Base-by-base conservation (phyloP, 2,329 filamentous ascomycete species). In the Blastomyces silverae region DNA sequence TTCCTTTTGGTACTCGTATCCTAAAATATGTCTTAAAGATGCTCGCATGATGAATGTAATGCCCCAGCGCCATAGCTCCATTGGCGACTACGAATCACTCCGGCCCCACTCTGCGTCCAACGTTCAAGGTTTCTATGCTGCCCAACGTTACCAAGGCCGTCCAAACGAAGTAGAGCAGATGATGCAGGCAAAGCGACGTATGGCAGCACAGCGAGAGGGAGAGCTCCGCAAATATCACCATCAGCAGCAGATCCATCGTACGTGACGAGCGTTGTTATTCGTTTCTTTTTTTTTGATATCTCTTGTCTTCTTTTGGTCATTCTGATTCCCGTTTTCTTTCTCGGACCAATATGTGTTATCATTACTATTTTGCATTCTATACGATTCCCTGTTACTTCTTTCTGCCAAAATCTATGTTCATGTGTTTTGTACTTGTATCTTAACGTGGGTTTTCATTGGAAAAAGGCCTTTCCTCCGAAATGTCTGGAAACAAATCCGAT, bases 231-330 rank as follows among this genome's bases (percentile, higher is more conserved):
- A 97, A 82, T 96, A 97, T 82, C 94, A 99, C 82, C 95, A 97
- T 82, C 94, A 99, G 86, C 94, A 99, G 86, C 94, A 99, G 87
- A 97, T 96, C 82, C 96, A 97, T 84, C 89, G 94, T 97, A 81
- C 73, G 79, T 79, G 76, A 79, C 78, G 65, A 78, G 75, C 73
- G 70, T 74, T 71, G 72, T 69, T 71, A 69, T 70, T 71, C 46
- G 46, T 58, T 62, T 62, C 31, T 20, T 63, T 20, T 63, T 63
- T 22, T n/a, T 69, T 65, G 67, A 68, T 63, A 64, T 65, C 69
- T 68, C 65, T 71, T 69, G 66, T 71, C 71, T 68, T 69, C 72
- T 64, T 52, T 61, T 64, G 73, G 71, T 69, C 69, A 68, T 67
- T 72, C 69, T 68, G 67, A 48, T 73, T 71, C 69, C 73, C 53